A percentile compares a stretch with the other conserved stretches of the same genome.
These are phyloP conservation scores for Hippophae rhamnoides DNA, from an alignment of 306 rosid genomes.

Conservation along the genomic window DNA sequence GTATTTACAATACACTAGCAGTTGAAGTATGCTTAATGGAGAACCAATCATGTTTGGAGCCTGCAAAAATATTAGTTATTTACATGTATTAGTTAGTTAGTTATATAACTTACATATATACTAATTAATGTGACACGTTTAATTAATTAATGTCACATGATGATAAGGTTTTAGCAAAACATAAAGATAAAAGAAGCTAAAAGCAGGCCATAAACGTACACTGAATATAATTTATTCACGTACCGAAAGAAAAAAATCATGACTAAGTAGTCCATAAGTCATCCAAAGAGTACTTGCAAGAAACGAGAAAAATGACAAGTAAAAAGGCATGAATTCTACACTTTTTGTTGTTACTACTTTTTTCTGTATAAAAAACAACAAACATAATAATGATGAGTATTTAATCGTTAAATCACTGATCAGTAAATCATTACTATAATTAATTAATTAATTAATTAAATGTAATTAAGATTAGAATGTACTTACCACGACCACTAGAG, in stretches of 20 bases:
- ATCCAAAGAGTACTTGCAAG: conserved; percentile 53
- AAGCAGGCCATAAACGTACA: too few species aligned
- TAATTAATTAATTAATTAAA: too few species aligned
- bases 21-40: conserved; percentile 58
- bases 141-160: too few species aligned
- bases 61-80: conserved; percentile 21
- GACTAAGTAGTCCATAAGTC: conserved; percentile 53
- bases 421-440: too few species aligned
- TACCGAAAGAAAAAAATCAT: conserved; percentile 65
- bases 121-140: too few species aligned
- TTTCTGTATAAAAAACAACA: conserved; percentile 23
- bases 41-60: conserved; percentile 58
- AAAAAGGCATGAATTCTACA: conserved; percentile 87
- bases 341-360: conserved; percentile 60
- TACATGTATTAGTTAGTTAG: background rate
- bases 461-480: too few species aligned
- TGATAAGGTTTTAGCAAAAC: background rate
- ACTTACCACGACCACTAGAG: conserved; percentile 65
- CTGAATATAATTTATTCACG: conserved; percentile 10
- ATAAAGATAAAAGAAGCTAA: background rate
- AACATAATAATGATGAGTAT: too few species aligned
- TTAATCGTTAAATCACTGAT: too few species aligned
- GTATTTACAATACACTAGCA: conserved; percentile 57
- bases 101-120: background rate
- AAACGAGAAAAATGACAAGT: conserved; percentile 63